Evolutionary conservation across 768 basidiomycete species (phyloP).

Genomic region (Leccinum imitatum): DNA sequence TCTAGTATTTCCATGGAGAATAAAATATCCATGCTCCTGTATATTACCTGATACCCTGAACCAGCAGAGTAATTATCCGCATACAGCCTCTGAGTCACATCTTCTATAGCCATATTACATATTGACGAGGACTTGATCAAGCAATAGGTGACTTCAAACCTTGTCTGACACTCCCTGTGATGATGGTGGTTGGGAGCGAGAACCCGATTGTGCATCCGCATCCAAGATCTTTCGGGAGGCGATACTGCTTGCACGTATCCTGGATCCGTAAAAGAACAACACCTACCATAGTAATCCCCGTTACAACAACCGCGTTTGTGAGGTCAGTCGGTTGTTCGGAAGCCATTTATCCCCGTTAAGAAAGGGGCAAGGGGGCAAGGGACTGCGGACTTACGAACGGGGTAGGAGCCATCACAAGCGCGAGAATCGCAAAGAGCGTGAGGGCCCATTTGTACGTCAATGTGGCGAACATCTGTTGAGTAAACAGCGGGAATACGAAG

Average conservation of each 20-base stretch:
- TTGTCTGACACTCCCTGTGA: constrained; percentile 3
- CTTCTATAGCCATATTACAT: neutral
- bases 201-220: constrained; percentile 9
- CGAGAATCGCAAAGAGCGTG: constrained; percentile 35
- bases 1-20: constrained; percentile 1
- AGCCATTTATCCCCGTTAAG: neutral
- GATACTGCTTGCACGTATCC: constrained; percentile 32
- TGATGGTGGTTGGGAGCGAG: neutral
- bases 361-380: neutral
- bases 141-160: constrained; percentile 9
- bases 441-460: constrained; percentile 40
- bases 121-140: no score
- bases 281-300: constrained; percentile 12
- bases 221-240: constrained; percentile 21
- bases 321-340: constrained; percentile 3
- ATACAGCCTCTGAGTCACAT: neutral
- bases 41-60: neutral
- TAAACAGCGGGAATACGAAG: constrained; percentile 51
- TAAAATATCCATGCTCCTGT: neutral
- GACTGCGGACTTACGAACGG: constrained; percentile 37
- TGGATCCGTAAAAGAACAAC: constrained; percentile 33
- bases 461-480: constrained; percentile 44
- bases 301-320: neutral
- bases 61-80: neutral
- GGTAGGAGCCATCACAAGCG: constrained; percentile 43